These are phyloP conservation scores for Primulina tabacum DNA, from an alignment of 257 asterid genomes.

Conservation along the genomic window DNA sequence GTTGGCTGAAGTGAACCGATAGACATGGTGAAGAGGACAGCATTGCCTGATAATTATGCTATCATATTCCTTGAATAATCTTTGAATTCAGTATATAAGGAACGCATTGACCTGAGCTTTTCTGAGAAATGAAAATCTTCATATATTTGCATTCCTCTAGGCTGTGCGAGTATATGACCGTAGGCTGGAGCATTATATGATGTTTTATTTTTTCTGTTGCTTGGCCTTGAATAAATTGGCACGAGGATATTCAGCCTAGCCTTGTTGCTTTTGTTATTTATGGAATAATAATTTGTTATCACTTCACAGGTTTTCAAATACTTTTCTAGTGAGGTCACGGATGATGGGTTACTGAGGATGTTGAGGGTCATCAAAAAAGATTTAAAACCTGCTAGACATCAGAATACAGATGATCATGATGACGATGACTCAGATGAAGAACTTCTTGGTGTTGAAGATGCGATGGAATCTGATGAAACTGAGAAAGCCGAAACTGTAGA, in stretches of 20 bases:
- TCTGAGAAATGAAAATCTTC: background rate
- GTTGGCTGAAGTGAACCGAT: background rate
- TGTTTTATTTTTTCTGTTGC: background rate
- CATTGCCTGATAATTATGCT: background rate
- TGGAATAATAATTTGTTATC: slow-evolving; percentile 13
- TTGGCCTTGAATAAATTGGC: background rate
- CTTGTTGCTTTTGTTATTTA: slow-evolving; percentile 9
- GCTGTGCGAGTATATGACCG: background rate
- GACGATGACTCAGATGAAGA: slow-evolving; percentile 63
- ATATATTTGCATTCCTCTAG: background rate
- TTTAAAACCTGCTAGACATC: slow-evolving; percentile 87
- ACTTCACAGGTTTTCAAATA: slow-evolving; percentile 70
- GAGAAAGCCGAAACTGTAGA: slow-evolving; percentile 83
- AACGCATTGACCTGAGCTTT: background rate
- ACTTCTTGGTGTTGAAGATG: slow-evolving; percentile 80
- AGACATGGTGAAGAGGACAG: background rate
- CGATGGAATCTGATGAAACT: slow-evolving; percentile 76
- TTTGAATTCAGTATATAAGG: background rate
- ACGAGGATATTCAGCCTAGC: background rate
- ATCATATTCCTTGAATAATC: background rate
- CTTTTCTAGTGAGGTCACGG: slow-evolving; percentile 63
- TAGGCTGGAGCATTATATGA: background rate
- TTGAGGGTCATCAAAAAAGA: slow-evolving; percentile 81
- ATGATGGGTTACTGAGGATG: slow-evolving; percentile 81
- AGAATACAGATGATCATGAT: slow-evolving; percentile 56